Evolutionary conservation across 2,329 filamentous ascomycete species (phyloP), one percentile per base, ranked within the genome.

Genomic region (Albifimbria verrucaria): DNA sequence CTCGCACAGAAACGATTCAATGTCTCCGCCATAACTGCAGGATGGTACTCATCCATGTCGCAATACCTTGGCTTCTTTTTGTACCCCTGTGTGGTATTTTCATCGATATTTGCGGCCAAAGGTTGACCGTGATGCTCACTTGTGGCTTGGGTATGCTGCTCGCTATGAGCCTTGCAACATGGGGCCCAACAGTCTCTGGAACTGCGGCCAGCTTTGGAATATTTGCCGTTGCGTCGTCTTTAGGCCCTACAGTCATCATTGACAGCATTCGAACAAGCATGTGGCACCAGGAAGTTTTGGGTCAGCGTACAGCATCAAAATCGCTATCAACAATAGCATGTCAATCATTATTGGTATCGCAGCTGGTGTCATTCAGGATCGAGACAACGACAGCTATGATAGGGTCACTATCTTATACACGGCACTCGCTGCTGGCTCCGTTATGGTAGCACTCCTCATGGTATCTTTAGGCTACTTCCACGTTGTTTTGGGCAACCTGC

Each of bases 281-380:
- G 65, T 84, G 80, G 78, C 73, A 83, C 23, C 78, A 82, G 52
- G 78, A 78, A 2, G 78, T 83, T 0, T 86, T 86, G 83, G 82
- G 0, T 78, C 80, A 0, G 83, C 78, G 0, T 86, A 85, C 54
- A 75, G 80, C 1, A 65, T 85, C 52, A 86, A 86, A 54, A 77
- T 86, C 32, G 79, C 79, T 21, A 80, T 85, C 61, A 85, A 86
- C 61, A 86, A 86, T 63, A 78, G 76, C 25, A 85, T 85, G 79
- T 83, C 74, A 54, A 83, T 86, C 54, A 80, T 86, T 50, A 70
- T 86, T 1, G 72, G 80, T 0, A 77, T 86, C 43, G 68, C 84
- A 20, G 77, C 80, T 0, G 82, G 82, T 1, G 78, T 77, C 0
- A 75, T 86, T 0, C 83, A 86, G 57, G 83, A 86, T 52, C 70